Percentiles rank a stretch among this genome's conserved stretches.
phyloP scores from a whole-genome alignment of 495 filamentous ascomycete genomes.

The Penicillium herquei region DNA sequence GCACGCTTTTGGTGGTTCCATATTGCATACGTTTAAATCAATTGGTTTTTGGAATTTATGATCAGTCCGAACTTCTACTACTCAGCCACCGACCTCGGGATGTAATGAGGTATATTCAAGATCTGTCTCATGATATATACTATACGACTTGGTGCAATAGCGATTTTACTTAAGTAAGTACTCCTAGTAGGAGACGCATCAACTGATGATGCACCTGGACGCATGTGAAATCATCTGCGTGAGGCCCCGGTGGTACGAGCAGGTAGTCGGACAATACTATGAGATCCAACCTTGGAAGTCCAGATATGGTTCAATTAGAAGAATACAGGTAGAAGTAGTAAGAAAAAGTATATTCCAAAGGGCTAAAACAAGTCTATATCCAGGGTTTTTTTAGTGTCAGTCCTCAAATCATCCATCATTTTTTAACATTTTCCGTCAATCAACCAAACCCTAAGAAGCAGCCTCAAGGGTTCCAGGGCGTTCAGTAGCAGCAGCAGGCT shows the following conservation, averaged over 20 bases:
- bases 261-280: not conserved
- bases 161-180: too few species aligned
- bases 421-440: not conserved
- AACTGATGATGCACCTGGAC: not conserved
- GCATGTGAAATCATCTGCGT: too few species aligned
- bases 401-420: conserved; percentile 11
- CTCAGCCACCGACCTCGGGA: too few species aligned
- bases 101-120: too few species aligned
- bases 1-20: not conserved
- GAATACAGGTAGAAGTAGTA: not conserved
- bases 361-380: conserved; percentile 27
- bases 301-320: not conserved
- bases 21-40: not conserved
- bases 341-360: conserved; percentile 15
- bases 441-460: conserved; percentile 14
- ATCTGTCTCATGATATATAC: too few species aligned
- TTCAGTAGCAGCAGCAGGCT: conserved; percentile 46
- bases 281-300: not conserved
- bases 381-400: conserved; percentile 8
- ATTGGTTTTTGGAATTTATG: not conserved
- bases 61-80: too few species aligned
- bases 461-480: conserved; percentile 44
- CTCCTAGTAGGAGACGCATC: too few species aligned
- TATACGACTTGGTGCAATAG: too few species aligned
- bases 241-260: too few species aligned